These are phyloP conservation scores for Canavalia ensiformis DNA, from an alignment of 306 rosid genomes.

Conservation along the genomic window DNA sequence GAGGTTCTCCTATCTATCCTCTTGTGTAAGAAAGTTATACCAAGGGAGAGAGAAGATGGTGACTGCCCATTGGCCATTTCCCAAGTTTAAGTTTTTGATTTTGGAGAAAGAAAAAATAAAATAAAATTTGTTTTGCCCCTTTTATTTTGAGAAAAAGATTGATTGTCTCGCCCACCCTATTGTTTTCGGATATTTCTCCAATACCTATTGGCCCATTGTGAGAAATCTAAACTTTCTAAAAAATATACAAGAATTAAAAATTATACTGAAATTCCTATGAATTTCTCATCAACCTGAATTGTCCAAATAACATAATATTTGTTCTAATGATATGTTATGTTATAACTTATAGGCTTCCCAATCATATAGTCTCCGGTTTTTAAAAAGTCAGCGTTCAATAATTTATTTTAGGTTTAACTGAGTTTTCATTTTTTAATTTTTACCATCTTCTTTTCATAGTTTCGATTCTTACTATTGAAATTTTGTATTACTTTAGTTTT, in stretches of 20 bases:
- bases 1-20: slow-evolving; percentile 51
- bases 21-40: slow-evolving; percentile 60
- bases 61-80: slow-evolving; percentile 56
- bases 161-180: neutral
- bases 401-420: neutral
- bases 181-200: slow-evolving; percentile 1
- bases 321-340: neutral
- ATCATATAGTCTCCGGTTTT: neutral
- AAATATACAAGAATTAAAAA: neutral
- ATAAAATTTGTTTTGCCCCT: neutral
- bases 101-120: neutral
- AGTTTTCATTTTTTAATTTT: too few relatives aligned
- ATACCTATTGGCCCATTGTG: slow-evolving; percentile 22
- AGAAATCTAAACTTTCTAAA: slow-evolving; percentile 13
- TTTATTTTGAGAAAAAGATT: neutral
- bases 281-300: slow-evolving; percentile 19
- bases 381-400: slow-evolving; percentile 4
- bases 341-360: neutral
- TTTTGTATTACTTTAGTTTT: too few relatives aligned
- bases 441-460: too few relatives aligned
- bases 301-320: neutral
- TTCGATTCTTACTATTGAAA: too few relatives aligned
- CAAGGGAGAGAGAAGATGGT: slow-evolving; percentile 60
- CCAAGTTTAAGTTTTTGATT: slow-evolving; percentile 41
- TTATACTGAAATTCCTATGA: neutral